Percentiles rank a stretch among this genome's conserved stretches.
phyloP scores from a whole-genome alignment of 352 stramenopile genomes.

The Pythium monospermum region DNA sequence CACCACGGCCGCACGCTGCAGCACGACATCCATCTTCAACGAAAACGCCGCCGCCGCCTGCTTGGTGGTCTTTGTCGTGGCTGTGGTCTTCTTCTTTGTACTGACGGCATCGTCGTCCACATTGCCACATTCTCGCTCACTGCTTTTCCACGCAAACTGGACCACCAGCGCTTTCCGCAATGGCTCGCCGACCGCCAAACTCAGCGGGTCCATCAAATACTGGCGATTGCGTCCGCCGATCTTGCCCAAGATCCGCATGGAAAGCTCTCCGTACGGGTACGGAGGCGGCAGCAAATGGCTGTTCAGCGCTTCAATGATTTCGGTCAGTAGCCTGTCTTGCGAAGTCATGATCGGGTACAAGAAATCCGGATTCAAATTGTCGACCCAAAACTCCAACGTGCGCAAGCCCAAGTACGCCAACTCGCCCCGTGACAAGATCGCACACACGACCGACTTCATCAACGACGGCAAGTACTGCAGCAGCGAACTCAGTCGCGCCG shows the following conservation, averaged over 20 bases:
- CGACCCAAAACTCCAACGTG: conserved; percentile 98
- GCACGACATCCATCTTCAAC: conserved; percentile 58
- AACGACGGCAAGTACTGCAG: conserved; percentile 97
- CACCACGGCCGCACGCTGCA: conserved; percentile 39
- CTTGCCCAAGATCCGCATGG: conserved; percentile 96
- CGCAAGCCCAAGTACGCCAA: conserved; percentile 93
- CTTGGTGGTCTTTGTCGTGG: background rate
- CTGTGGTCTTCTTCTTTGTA: conserved; percentile 16
- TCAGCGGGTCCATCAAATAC: conserved; percentile 82
- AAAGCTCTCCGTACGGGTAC: conserved; percentile 96
- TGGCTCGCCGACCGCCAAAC: conserved; percentile 51
- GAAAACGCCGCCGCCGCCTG: background rate
- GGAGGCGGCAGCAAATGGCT: conserved; percentile 93
- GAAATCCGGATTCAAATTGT: conserved; percentile 98
- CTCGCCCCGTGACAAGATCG: conserved; percentile 93
- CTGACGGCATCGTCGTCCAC: no score
- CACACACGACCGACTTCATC: conserved; percentile 93
- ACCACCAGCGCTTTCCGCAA: conserved; percentile 41
- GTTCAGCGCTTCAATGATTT: conserved; percentile 95
- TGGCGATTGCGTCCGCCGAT: conserved; percentile 92
- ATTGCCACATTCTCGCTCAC: no score
- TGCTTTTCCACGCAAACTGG: conserved; percentile 58
- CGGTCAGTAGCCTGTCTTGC: conserved; percentile 84
- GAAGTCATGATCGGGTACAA: conserved; percentile 93
- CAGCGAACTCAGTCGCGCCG: conserved; percentile 91